Evolutionary conservation across 805 yeast genomes (phyloP), one percentile per base, ranked within the genome.

Genomic region (Clavispora vitiphila): DNA sequence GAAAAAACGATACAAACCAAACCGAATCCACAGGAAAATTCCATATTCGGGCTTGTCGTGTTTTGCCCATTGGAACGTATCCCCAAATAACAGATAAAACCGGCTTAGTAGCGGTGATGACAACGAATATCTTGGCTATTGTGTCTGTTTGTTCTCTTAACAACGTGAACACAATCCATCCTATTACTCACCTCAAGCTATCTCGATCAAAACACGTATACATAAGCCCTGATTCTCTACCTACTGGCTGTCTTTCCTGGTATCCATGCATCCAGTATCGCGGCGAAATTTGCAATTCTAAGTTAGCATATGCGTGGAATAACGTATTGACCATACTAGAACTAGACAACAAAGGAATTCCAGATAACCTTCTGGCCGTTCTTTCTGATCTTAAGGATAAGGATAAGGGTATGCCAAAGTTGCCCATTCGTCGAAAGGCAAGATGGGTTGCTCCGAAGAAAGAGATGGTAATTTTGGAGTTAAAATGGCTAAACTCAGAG

Each of bases 231-330:
- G 34, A 23, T 8, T 15, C 20, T n/a, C 9, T 29, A 9, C 29
- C 34, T 10, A n/a, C 27, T 1, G 85, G 81, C 0, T 67, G 76
- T 44, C 53, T 81, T 8, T 60, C 74, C 12, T 83, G 91, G 93
- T 81, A 68, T 49, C 93, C 93, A 0, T 58, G 67, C 40, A 58
- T 64, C 48, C 34, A 34, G 16, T 16, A 29, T 29, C 32, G 32
- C 8, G 32, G 32, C 4, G 11, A 27, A 22, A 35, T 25, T 8
- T 16, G 41, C 32, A 55, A 51, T 50, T 54, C 87, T 0, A 62
- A 71, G 44, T 57, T 86, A 32, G 90, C 85, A 0, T 85, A 81
- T 48, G 69, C 85, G 29, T 84, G 88, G 84, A 68, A 77, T n/a
- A 78, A 80, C 44, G 66, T 70, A 7, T 51, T 86, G 40, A 77